A percentile compares a stretch with the other conserved stretches of the same genome.
Evolutionary conservation across 371 early-diverging fungal species (phyloP).

Genomic region (Mucor irregularis): DNA sequence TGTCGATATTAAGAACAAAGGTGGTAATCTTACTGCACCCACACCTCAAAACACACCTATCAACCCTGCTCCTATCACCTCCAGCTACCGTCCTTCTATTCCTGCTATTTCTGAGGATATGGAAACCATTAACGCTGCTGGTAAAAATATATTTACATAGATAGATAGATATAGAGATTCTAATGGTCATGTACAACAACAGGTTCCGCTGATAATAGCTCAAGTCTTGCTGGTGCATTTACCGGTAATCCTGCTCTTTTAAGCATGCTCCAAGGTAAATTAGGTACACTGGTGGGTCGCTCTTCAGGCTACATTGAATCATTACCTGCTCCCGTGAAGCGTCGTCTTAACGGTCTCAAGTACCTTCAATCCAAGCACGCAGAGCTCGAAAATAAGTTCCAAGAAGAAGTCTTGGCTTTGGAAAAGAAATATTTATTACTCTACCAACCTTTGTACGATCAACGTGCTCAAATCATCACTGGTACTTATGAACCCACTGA

Average conservation of each 20-base stretch:
- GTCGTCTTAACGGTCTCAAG: constrained; percentile 82
- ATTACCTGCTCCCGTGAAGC: constrained; percentile 73
- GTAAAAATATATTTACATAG: constrained; percentile 8
- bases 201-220: constrained; percentile 22
- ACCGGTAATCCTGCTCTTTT: constrained; percentile 53
- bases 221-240: constrained; percentile 34
- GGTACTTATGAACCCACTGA: constrained; percentile 88
- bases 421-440: constrained; percentile 90
- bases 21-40: constrained; percentile 56
- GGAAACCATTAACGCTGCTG: constrained; percentile 38
- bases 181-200: neutral
- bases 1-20: constrained; percentile 45
- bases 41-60: constrained; percentile 80
- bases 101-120: constrained; percentile 51
- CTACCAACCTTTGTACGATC: constrained; percentile 85
- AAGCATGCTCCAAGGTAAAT: constrained; percentile 68
- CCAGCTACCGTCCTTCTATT: constrained; percentile 49
- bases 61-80: constrained; percentile 64
- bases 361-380: constrained; percentile 81
- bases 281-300: constrained; percentile 78
- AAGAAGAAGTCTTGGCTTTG: constrained; percentile 84
- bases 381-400: constrained; percentile 81
- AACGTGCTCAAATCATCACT: constrained; percentile 74
- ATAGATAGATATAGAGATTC: neutral
- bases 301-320: constrained; percentile 82